Evolutionary conservation across 805 yeast genomes (phyloP).

Genomic region (Lachancea sp.): DNA sequence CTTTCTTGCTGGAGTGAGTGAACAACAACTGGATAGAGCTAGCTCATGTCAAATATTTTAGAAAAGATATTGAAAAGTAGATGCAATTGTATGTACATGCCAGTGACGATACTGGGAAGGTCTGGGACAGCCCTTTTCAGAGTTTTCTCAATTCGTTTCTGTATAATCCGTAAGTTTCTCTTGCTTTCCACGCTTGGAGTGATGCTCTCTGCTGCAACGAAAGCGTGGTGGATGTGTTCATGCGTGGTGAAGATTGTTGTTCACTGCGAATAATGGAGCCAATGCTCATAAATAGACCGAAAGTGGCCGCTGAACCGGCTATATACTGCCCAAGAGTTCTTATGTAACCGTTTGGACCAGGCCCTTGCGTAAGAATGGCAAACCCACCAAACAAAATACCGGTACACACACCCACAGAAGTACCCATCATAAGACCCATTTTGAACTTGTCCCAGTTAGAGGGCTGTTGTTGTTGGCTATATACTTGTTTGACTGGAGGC

Average conservation of each 20-base stretch:
- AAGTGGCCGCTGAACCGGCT: conserved; percentile 93
- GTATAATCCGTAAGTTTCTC: conserved; percentile 12
- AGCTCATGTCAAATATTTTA: background rate
- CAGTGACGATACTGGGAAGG: background rate
- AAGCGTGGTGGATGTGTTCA: background rate
- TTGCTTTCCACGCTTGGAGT: conserved; percentile 27
- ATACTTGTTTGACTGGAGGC: conserved; percentile 64
- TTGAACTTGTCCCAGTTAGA: conserved; percentile 93
- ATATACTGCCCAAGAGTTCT: conserved; percentile 95
- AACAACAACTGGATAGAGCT: background rate
- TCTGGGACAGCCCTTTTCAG: background rate
- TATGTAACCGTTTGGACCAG: conserved; percentile 98
- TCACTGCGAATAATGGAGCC: conserved; percentile 90
- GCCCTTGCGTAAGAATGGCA: conserved; percentile 84
- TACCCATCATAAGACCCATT: conserved; percentile 98
- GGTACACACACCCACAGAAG: conserved; percentile 75
- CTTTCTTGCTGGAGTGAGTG: no score
- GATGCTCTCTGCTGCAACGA: conserved; percentile 29
- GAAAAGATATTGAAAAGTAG: background rate
- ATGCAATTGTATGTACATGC: conserved; percentile 1
- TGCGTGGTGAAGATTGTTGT: conserved; percentile 1
- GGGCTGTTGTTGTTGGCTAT: conserved; percentile 52
- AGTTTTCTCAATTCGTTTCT: conserved; percentile 4
- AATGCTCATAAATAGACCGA: conserved; percentile 92
- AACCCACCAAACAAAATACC: conserved; percentile 94